Base-by-base conservation (phyloP, 177 flowering plant species). In the Telopea speciosissima region DNA sequence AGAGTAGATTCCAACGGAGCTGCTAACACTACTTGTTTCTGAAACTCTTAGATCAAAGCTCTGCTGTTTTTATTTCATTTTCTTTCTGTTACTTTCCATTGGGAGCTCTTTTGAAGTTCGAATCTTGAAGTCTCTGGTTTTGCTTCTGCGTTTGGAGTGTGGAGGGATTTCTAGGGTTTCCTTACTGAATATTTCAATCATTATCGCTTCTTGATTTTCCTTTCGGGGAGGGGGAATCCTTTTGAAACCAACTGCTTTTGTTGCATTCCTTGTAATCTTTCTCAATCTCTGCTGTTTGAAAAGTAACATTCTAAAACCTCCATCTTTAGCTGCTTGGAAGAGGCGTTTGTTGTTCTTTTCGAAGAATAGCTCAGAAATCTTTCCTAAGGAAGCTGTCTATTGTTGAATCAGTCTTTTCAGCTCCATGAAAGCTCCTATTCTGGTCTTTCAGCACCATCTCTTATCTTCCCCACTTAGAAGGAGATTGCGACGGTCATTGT, bases 81-180 rank as follows among this genome's bases (percentile, higher is more conserved):
- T 24, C 17, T 24, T 26, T 21, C 40, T 56, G 31, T 24, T 13
- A 21, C 13, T 59, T 62, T 56, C 28, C 19, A 36, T 36, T 36
- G 5, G 19, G 24, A 67, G 56, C 19, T 52, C 10, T 65, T 17
- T 36, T 60, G 64, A 36, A 25, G 63, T 65, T 66, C 56, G 23
- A 62, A 69, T 56, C 21, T 68, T 21, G 8, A 33, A 66, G 73
- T 62, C 16, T 21, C 24, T 21, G 52, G 36, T 77, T 68, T 40
- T 58, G 12, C 7, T 28, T 49, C 25, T 7, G 28, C 24, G 11
- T 59, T 40, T 60, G 10, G 25, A 23, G 1, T 26, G n/a, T 42
- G 70, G 22, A 28, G 58, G 12, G 67, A 23, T 76, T 74, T 74
- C 67, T 67, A 67, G 73, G 73, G 73, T 69, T 73, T 49, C 49